phyloP scores from a whole-genome alignment of 805 yeast species.

The Pichia rugopelliculosa region DNA sequence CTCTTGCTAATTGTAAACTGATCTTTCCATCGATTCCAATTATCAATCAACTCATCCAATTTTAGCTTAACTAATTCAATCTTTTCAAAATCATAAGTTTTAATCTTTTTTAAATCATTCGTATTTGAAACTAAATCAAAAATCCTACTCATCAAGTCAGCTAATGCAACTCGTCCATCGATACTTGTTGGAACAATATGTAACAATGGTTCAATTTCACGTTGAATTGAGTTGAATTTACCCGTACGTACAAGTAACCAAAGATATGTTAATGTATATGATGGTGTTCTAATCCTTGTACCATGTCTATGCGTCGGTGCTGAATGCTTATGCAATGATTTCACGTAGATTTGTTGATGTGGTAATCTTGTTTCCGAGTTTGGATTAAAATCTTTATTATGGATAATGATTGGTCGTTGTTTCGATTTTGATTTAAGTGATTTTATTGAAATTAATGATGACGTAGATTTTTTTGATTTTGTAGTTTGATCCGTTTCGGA shows the following conservation, averaged over 20 bases:
- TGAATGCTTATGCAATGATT: slow-evolving; percentile 2
- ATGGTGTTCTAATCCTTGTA: slow-evolving; percentile 6
- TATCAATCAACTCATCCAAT: slow-evolving; percentile 1
- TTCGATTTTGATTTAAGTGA: neutral
- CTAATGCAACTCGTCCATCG: slow-evolving; percentile 7
- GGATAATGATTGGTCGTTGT: slow-evolving; percentile 1
- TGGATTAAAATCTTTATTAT: slow-evolving; percentile 3
- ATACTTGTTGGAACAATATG: slow-evolving; percentile 8
- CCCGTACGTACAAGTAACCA: slow-evolving; percentile 8
- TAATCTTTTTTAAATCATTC: neutral
- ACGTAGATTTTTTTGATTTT: neutral
- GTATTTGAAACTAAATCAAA: slow-evolving; percentile 1
- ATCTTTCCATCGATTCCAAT: slow-evolving; percentile 9
- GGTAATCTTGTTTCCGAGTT: neutral
- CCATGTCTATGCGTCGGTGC: slow-evolving; percentile 8
- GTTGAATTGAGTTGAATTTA: slow-evolving; percentile 1
- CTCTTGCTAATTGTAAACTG: slow-evolving; percentile 2
- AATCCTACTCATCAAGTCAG: slow-evolving; percentile 4
- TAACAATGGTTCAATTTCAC: slow-evolving; percentile 7
- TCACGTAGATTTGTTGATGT: slow-evolving; percentile 4
- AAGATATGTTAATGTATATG: slow-evolving; percentile 6
- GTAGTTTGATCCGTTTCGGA: neutral
- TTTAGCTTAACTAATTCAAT: neutral
- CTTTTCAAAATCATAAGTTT: neutral
- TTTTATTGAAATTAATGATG: neutral